phyloP scores from a whole-genome alignment of 352 stramenopile genomes.

The Globisporangium okanoganense region DNA sequence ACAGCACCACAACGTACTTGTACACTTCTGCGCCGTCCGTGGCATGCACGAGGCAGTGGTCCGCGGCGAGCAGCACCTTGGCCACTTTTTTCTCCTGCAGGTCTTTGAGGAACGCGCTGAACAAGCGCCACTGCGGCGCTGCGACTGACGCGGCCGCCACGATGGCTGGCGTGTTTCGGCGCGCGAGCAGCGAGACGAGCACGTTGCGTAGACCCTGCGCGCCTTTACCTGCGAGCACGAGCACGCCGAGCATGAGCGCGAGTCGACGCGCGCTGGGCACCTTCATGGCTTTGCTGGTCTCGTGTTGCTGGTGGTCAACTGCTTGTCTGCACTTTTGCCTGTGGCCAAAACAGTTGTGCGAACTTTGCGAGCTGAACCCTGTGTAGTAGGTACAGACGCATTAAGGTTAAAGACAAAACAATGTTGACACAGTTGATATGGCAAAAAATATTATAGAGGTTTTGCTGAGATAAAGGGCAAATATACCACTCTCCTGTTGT shows the following conservation, averaged over 20 bases:
- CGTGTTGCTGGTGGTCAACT: neutral
- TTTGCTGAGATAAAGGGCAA: neutral
- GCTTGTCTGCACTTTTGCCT: neutral
- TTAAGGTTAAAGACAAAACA: neutral
- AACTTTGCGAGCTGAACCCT: neutral
- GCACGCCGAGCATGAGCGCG: slow-evolving; percentile 33
- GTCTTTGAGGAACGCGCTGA: slow-evolving; percentile 66
- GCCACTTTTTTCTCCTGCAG: slow-evolving; percentile 35
- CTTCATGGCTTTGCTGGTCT: slow-evolving; percentile 8
- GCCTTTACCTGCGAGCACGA: slow-evolving; percentile 39
- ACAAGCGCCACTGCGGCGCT: slow-evolving; percentile 48
- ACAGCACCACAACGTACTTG: slow-evolving; percentile 36
- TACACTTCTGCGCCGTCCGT: slow-evolving; percentile 40
- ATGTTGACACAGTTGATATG: too few relatives aligned
- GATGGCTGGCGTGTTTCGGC: slow-evolving; percentile 10
- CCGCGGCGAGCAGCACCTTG: slow-evolving; percentile 61
- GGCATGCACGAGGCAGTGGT: slow-evolving; percentile 55
- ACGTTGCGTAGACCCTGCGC: slow-evolving; percentile 25
- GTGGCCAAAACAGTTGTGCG: neutral
- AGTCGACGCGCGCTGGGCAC: slow-evolving; percentile 24
- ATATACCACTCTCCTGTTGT: neutral
- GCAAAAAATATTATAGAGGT: neutral
- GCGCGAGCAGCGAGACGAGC: slow-evolving; percentile 15
- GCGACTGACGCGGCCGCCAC: slow-evolving; percentile 15
- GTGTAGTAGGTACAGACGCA: neutral